Conservation (phyloP, 306 rosid species). For the Arachis hypogaea region DNA sequence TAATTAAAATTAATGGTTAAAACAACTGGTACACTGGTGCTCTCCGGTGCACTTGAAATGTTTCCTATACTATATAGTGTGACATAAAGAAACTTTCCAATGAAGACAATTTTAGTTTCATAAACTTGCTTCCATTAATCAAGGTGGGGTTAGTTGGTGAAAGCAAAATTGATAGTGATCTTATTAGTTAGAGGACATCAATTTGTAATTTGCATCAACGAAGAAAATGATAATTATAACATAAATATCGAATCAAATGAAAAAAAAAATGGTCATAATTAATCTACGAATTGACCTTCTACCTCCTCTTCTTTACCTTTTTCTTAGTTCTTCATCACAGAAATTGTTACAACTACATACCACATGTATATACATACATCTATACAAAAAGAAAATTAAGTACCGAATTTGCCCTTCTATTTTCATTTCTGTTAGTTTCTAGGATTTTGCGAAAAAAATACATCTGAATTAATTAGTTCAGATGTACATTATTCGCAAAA, state of each 20-base stretch:
- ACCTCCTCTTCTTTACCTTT: background rate
- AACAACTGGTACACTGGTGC: no score
- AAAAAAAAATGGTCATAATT: conserved; percentile 29
- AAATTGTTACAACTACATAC: background rate
- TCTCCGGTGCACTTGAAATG: no score
- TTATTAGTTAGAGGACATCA: no score
- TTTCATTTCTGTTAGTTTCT: no score
- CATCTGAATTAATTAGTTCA: no score
- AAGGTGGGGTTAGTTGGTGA: background rate
- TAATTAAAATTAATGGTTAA: no score
- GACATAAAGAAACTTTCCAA: background rate
- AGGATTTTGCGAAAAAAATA: no score
- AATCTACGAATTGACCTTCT: conserved; percentile 11
- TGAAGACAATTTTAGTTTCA: background rate
- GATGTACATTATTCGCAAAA: no score
- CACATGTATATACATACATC: background rate
- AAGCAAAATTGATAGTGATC: background rate
- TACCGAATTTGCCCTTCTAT: no score
- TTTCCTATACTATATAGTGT: no score
- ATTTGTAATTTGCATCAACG: background rate
- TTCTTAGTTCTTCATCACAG: background rate
- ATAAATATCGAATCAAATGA: conserved; percentile 33
- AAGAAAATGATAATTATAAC: background rate
- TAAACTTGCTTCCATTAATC: background rate
- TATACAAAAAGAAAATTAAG: no score